A percentile compares a stretch with the other conserved stretches of the same genome.
phyloP scores from a whole-genome alignment of 2,329 filamentous ascomycete species.

The Epichloe gansuensis region DNA sequence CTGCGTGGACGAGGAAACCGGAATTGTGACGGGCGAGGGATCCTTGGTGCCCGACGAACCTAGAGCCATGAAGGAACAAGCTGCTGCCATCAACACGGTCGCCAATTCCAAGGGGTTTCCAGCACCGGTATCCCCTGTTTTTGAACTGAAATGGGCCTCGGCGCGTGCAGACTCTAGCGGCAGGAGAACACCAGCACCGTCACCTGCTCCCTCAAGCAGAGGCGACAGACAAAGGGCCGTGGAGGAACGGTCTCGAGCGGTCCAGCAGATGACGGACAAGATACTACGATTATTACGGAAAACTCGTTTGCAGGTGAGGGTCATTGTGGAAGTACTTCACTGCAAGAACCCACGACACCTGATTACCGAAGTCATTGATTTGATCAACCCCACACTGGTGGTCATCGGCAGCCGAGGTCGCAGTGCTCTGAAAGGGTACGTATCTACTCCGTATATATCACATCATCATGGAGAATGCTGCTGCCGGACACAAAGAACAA shows the following conservation, averaged over 20 bases:
- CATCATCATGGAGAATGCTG: too few species aligned
- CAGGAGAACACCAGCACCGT: constrained; percentile 24
- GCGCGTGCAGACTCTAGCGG: constrained; percentile 17
- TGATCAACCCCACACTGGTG: constrained; percentile 79
- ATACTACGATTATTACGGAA: constrained; percentile 80
- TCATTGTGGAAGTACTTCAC: constrained; percentile 92
- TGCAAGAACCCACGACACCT: constrained; percentile 96
- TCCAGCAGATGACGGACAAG: constrained; percentile 72
- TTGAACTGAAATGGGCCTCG: constrained; percentile 20
- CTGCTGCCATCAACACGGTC: constrained; percentile 55
- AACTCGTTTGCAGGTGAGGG: constrained; percentile 81
- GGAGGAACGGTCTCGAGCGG: constrained; percentile 65
- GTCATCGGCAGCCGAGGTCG: constrained; percentile 85
- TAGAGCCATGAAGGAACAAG: constrained; percentile 64
- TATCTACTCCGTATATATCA: constrained; percentile 6
- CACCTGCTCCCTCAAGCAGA: constrained; percentile 34
- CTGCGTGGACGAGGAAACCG: constrained; percentile 79
- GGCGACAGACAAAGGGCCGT: constrained; percentile 50
- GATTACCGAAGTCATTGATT: constrained; percentile 94
- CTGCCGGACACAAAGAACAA: neutral
- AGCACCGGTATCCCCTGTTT: constrained; percentile 20
- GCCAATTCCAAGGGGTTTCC: constrained; percentile 25
- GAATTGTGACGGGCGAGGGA: constrained; percentile 35
- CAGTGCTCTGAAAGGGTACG: constrained; percentile 85
- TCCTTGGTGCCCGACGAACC: constrained; percentile 57